Base-by-base conservation (phyloP, 2,329 filamentous ascomycete genomes). In the Neofusicoccum cordaticola region DNA sequence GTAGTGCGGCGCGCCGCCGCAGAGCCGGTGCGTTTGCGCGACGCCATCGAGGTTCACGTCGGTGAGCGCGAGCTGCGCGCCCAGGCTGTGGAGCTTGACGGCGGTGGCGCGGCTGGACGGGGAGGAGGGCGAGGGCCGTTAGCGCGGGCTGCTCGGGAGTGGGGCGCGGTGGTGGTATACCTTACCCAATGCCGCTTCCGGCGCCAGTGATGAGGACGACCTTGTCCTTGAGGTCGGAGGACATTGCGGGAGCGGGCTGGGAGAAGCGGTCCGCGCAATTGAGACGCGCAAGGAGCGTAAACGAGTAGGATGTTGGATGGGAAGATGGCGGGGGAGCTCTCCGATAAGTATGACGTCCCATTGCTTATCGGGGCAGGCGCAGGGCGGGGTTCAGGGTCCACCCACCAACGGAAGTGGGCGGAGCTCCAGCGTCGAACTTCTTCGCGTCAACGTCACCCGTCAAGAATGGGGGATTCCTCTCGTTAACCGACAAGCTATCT, bases 11-110 rank as follows among this genome's bases (percentile, higher is more conserved):
- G 94, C 95, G 57, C 89, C 74, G 79, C 93, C 90, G 82, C 91
- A 90, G 75, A 98, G 98, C 83, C 98, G 94, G 71, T 35, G 4
- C 13, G 63, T 65, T 27, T 90, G 85, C 42, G 97, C 94, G 42
- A 96, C 92, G 58, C 86, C 85, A 74, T 97, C 93, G 8, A 93
- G 94, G 82, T 98, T 90, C 60, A 90, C 86, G 75, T 99, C 95
- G 80, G 98, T 98, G 71, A 99, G 92, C 42, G 98, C 94, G 34
- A 99, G 84, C 57, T 89, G 88, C 44, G 92, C 92, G 66, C 92
- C 92, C 66, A 88, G 84, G 37, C 27, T 35, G 39, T 52, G 27
- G 13, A 65, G 63, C 39, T 65, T 65, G 53, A 65, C 22, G 22
- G 63, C 53, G 8, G 63, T 65, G 13, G 53, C 63, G 37, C 63